These are phyloP conservation scores for Pseudogymnoascus sp. DNA, from an alignment of 2,329 filamentous ascomycete species.

Conservation along the genomic window DNA sequence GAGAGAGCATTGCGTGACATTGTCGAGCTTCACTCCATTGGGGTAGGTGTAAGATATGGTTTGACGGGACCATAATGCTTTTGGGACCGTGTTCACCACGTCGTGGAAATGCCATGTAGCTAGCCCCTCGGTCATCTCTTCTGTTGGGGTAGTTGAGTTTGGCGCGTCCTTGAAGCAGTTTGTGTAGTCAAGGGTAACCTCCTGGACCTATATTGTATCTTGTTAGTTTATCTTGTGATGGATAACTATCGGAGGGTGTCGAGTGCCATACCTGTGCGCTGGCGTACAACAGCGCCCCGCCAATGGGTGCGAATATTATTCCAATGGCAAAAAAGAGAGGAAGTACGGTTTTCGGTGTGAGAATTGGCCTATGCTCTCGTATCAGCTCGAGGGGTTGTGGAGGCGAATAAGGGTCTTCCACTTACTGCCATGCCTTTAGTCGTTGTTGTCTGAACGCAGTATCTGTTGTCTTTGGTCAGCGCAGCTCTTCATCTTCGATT, in stretches of 20 bases:
- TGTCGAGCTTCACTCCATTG: slow-evolving; percentile 27
- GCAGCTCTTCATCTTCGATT: slow-evolving; percentile 18
- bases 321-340: slow-evolving; percentile 87
- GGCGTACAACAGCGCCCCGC: slow-evolving; percentile 76
- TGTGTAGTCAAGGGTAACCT: slow-evolving; percentile 86
- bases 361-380: slow-evolving; percentile 60
- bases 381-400: not conserved
- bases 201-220: slow-evolving; percentile 61
- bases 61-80: slow-evolving; percentile 19
- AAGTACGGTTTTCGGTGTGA: slow-evolving; percentile 88
- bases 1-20: slow-evolving; percentile 55
- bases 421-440: slow-evolving; percentile 97
- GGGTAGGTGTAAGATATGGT: slow-evolving; percentile 35
- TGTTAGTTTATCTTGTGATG: not conserved
- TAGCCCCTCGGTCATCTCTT: slow-evolving; percentile 45
- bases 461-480: slow-evolving; percentile 44
- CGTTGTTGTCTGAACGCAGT: slow-evolving; percentile 96
- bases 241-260: not conserved
- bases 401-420: slow-evolving; percentile 10
- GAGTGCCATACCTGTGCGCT: slow-evolving; percentile 60
- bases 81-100: slow-evolving; percentile 16
- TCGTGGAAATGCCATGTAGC: slow-evolving; percentile 65
- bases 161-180: slow-evolving; percentile 57
- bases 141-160: slow-evolving; percentile 30
- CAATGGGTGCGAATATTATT: slow-evolving; percentile 88